Conservation (phyloP, 345 rosid genomes). For the Stellera chamaejasme region DNA sequence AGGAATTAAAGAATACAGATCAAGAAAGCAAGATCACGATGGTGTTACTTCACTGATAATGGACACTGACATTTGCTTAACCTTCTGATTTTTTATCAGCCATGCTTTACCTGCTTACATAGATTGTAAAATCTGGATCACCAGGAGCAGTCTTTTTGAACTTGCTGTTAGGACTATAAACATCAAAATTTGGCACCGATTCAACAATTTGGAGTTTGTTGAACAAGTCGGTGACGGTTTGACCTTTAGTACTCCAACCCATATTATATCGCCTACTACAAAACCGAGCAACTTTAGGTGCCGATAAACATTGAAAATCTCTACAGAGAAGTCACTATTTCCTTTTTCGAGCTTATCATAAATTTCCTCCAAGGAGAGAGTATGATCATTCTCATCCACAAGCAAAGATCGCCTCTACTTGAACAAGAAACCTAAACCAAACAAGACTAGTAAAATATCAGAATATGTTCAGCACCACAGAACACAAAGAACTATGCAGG, state of each 20-base stretch:
- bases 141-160: slow-evolving; percentile 86
- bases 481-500: not conserved
- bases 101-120: slow-evolving; percentile 41
- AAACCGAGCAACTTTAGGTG: slow-evolving; percentile 73
- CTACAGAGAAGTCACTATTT: slow-evolving; percentile 53
- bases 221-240: slow-evolving; percentile 23
- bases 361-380: slow-evolving; percentile 36
- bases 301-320: slow-evolving; percentile 53
- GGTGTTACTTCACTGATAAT: not conserved
- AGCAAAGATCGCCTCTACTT: slow-evolving; percentile 68
- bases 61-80: too few species aligned
- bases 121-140: slow-evolving; percentile 51
- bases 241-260: slow-evolving; percentile 57
- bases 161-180: slow-evolving; percentile 73
- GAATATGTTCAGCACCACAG: not conserved
- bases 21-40: not conserved
- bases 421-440: slow-evolving; percentile 57
- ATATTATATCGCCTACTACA: slow-evolving; percentile 58
- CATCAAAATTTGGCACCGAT: slow-evolving; percentile 42
- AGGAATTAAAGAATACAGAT: too few species aligned
- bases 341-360: slow-evolving; percentile 46
- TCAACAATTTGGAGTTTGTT: slow-evolving; percentile 36
- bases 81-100: not conserved
- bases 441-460: not conserved
- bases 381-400: slow-evolving; percentile 24